Evolutionary conservation across 441 rosid genomes (phyloP).

Genomic region (Gossypium davidsonii): DNA sequence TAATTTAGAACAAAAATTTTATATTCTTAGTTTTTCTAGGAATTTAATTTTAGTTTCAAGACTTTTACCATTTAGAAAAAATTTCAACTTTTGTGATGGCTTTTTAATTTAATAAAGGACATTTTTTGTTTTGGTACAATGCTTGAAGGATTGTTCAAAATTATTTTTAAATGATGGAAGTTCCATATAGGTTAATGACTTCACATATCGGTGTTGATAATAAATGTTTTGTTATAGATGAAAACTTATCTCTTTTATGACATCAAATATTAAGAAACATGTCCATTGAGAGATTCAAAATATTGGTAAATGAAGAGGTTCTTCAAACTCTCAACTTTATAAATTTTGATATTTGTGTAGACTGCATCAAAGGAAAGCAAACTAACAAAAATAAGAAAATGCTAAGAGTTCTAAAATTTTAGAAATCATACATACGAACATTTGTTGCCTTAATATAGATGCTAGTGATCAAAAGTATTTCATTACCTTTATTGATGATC

Average conservation of each 20-base stretch:
- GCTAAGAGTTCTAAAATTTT: neutral
- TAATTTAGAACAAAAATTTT: neutral
- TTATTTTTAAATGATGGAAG: too few relatives aligned
- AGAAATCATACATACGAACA: neutral
- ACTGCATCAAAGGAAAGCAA: neutral
- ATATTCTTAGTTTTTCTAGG: neutral
- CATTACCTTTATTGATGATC: neutral
- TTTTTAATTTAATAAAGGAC: neutral
- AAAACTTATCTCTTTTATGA: neutral
- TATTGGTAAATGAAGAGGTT: neutral
- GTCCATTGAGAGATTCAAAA: neutral
- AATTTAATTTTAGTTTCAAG: neutral
- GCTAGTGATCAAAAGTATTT: neutral
- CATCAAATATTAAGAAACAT: neutral
- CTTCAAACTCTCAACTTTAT: neutral
- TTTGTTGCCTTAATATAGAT: neutral
- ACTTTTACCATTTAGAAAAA: neutral
- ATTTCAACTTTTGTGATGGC: neutral
- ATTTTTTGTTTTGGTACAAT: neutral
- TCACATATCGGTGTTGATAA: neutral
- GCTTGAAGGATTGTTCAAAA: neutral
- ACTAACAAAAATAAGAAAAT: neutral
- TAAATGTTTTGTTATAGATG: neutral
- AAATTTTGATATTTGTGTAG: neutral
- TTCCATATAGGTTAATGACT: neutral